These are phyloP conservation scores for Metschnikowia peoriensis DNA, from an alignment of 805 yeast genomes.

Conservation along the genomic window DNA sequence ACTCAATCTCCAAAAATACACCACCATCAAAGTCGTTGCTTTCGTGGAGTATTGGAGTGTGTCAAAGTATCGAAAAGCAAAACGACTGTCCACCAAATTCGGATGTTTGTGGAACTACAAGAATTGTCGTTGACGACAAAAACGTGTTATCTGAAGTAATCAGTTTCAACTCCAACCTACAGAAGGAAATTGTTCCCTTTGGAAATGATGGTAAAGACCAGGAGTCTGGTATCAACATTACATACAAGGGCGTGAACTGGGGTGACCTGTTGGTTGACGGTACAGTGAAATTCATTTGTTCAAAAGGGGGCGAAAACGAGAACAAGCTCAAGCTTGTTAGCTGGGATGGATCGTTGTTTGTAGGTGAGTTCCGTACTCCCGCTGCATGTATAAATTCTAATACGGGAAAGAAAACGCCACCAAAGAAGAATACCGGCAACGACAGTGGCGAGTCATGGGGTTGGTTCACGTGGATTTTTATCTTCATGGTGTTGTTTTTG, in stretches of 20 bases:
- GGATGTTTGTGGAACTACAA: slow-evolving; percentile 74
- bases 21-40: slow-evolving; percentile 73
- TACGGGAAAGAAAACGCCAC: slow-evolving; percentile 26
- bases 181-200: slow-evolving; percentile 26
- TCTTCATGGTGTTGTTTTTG: slow-evolving; percentile 65
- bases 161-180: slow-evolving; percentile 48
- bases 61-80: slow-evolving; percentile 43
- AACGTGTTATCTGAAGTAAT: slow-evolving; percentile 59
- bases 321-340: slow-evolving; percentile 27
- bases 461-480: slow-evolving; percentile 78
- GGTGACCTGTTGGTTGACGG: slow-evolving; percentile 58
- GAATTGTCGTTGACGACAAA: slow-evolving; percentile 48
- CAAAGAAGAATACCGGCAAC: slow-evolving; percentile 15
- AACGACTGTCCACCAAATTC: slow-evolving; percentile 67
- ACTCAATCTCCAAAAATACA: slow-evolving; percentile 48
- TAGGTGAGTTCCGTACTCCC: slow-evolving; percentile 23
- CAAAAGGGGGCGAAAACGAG: slow-evolving; percentile 20
- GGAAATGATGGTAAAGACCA: slow-evolving; percentile 29
- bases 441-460: slow-evolving; percentile 63
- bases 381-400: slow-evolving; percentile 42
- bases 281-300: slow-evolving; percentile 47
- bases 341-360: slow-evolving; percentile 39
- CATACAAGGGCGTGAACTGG: slow-evolving; percentile 62
- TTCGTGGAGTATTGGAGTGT: slow-evolving; percentile 71
- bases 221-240: slow-evolving; percentile 33